These are phyloP conservation scores for Umbilicus rupestris DNA, from an alignment of 164 flowering plant species.

Conservation along the genomic window DNA sequence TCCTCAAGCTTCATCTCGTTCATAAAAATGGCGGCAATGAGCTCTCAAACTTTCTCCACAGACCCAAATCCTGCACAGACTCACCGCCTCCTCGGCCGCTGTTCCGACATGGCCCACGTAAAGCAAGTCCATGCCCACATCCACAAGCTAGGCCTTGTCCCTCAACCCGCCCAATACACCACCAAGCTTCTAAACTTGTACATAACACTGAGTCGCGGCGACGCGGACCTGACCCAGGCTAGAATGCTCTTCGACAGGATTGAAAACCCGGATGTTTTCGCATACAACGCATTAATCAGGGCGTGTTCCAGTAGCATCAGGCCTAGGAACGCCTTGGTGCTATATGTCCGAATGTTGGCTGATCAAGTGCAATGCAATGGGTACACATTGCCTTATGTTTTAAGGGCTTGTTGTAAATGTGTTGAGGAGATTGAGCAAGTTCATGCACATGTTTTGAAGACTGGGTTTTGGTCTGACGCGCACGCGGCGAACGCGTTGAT, in stretches of 20 bases:
- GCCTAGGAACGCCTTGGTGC: conserved; percentile 15
- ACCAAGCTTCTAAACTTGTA: not conserved
- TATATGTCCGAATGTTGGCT: conserved; percentile 18
- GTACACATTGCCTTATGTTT: conserved; percentile 6
- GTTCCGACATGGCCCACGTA: conserved; percentile 14
- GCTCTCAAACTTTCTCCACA: not conserved
- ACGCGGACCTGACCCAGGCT: not conserved
- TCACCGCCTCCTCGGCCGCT: not conserved
- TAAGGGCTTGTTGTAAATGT: not conserved
- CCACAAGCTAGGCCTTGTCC: conserved; percentile 21
- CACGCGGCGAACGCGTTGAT: conserved; percentile 28
- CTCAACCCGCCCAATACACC: conserved; percentile 7
- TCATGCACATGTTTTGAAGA: conserved; percentile 15
- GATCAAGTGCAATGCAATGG: conserved; percentile 11
- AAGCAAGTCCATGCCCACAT: conserved; percentile 32
- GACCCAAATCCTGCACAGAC: not conserved
- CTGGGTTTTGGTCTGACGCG: conserved; percentile 16
- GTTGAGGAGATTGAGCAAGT: not conserved
- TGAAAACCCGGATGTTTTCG: conserved; percentile 20
- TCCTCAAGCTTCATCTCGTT: not conserved
- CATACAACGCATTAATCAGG: conserved; percentile 34
- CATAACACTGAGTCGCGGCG: not conserved
- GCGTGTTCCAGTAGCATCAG: conserved; percentile 14
- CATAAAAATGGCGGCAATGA: not conserved
- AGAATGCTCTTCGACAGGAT: not conserved